A percentile compares a stretch with the other conserved stretches of the same genome.
Conservation (phyloP, 2,329 filamentous ascomycete genomes). For the Trichoderma koningiopsis region DNA sequence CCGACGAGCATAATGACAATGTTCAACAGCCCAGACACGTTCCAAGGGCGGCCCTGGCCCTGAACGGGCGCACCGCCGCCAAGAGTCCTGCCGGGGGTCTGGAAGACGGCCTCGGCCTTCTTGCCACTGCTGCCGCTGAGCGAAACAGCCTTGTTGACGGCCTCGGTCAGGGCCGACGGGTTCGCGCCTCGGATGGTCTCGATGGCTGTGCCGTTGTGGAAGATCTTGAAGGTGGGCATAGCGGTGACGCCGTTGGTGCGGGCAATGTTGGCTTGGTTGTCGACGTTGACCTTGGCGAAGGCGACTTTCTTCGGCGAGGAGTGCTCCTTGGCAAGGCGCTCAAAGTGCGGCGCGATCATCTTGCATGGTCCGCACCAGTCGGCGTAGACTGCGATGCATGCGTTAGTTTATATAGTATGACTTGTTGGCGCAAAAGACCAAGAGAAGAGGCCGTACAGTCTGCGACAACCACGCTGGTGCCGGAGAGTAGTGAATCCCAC, state of each 20-base stretch:
- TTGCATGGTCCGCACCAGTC: constrained; percentile 96
- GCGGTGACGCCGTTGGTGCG: constrained; percentile 77
- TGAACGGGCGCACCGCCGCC: constrained; percentile 44
- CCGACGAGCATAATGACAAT: constrained; percentile 50
- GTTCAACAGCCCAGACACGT: constrained; percentile 51
- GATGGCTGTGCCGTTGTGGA: constrained; percentile 72
- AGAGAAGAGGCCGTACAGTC: constrained; percentile 69
- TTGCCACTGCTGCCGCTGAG: constrained; percentile 47
- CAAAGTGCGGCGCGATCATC: constrained; percentile 85
- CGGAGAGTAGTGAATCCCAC: constrained; percentile 71
- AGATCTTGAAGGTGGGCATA: constrained; percentile 94
- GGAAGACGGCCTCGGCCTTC: constrained; percentile 51
- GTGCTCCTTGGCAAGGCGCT: constrained; percentile 77
- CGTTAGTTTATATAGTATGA: constrained; percentile 31
- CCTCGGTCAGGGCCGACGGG: constrained; percentile 70
- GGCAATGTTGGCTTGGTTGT: constrained; percentile 76
- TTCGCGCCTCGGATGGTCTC: constrained; percentile 83
- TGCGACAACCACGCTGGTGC: constrained; percentile 78
- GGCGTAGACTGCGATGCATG: constrained; percentile 71
- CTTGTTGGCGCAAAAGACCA: constrained; percentile 1
- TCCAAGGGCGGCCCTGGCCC: constrained; percentile 32
- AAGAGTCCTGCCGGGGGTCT: constrained; percentile 59
- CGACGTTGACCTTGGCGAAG: constrained; percentile 91
- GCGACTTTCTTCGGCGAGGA: constrained; percentile 80
- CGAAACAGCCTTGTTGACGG: constrained; percentile 70